These are phyloP conservation scores for Pelargonium citronellum DNA, from an alignment of 441 rosid species.

Conservation along the genomic window DNA sequence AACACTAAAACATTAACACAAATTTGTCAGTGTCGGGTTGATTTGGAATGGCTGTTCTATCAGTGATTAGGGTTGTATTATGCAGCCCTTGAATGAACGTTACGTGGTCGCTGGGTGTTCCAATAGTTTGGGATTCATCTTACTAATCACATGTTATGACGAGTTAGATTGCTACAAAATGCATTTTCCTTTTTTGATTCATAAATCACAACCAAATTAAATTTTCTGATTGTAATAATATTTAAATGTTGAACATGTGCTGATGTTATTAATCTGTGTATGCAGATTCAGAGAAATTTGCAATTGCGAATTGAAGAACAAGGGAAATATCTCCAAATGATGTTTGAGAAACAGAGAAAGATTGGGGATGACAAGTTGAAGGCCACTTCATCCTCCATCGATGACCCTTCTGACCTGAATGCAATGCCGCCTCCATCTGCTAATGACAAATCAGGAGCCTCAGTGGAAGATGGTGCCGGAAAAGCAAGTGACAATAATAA, in stretches of 20 bases:
- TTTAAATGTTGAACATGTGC: neutral
- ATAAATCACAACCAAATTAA: too few species aligned
- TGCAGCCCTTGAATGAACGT: too few species aligned
- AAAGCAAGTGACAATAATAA: conserved; percentile 10
- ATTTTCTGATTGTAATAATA: too few species aligned
- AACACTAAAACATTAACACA: too few species aligned
- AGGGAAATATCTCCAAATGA: conserved; percentile 45
- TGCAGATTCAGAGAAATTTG: conserved; percentile 54
- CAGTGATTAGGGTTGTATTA: too few species aligned
- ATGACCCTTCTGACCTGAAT: conserved; percentile 22
- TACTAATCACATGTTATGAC: too few species aligned
- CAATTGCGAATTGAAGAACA: conserved; percentile 53
- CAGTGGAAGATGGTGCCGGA: conserved; percentile 21
- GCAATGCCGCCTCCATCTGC: conserved; percentile 20
- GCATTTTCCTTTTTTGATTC: too few species aligned
- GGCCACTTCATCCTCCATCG: conserved; percentile 34
- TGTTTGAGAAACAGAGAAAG: conserved; percentile 48
- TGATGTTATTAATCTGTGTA: neutral
- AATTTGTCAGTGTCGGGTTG: too few species aligned
- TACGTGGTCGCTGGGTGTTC: too few species aligned
- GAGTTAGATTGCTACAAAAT: too few species aligned
- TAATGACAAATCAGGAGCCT: conserved; percentile 23
- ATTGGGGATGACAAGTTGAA: conserved; percentile 32
- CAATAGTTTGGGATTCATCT: too few species aligned
- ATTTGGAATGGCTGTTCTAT: too few species aligned